Percentiles rank a stretch among this genome's conserved stretches.
These are phyloP conservation scores for Ogataea pini DNA, from an alignment of 805 yeast genomes.

Conservation along the genomic window DNA sequence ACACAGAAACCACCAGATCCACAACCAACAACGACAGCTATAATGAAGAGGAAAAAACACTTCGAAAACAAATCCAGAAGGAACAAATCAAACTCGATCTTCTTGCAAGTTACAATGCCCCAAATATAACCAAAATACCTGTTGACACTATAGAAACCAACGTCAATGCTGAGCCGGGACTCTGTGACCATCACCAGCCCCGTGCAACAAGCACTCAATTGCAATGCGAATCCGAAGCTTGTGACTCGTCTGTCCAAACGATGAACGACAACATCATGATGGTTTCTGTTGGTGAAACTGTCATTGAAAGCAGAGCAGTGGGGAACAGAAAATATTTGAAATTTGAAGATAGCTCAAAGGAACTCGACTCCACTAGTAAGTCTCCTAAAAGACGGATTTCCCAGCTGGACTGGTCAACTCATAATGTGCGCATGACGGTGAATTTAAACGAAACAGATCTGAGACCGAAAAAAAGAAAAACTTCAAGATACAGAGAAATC, in stretches of 20 bases:
- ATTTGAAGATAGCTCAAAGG: slow-evolving; percentile 4
- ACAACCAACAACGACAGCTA: too few relatives aligned
- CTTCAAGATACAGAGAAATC: neutral
- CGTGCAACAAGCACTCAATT: slow-evolving; percentile 1
- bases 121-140: too few relatives aligned
- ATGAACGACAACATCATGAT: slow-evolving; percentile 8
- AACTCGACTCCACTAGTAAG: neutral
- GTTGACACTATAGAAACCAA: neutral
- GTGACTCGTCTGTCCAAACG: neutral
- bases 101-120: neutral
- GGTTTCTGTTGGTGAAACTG: slow-evolving; percentile 11
- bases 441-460: neutral
- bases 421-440: slow-evolving; percentile 9
- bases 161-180: neutral
- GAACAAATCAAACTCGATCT: slow-evolving; percentile 9
- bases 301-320: slow-evolving; percentile 5
- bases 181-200: neutral
- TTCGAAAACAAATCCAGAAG: neutral
- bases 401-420: slow-evolving; percentile 6
- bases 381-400: neutral
- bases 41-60: neutral
- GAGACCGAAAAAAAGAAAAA: slow-evolving; percentile 2
- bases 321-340: neutral
- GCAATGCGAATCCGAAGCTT: neutral
- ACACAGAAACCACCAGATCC: too few relatives aligned